These are phyloP conservation scores for Cotoneaster glaucophyllus DNA, from an alignment of 306 rosid genomes.

Conservation along the genomic window DNA sequence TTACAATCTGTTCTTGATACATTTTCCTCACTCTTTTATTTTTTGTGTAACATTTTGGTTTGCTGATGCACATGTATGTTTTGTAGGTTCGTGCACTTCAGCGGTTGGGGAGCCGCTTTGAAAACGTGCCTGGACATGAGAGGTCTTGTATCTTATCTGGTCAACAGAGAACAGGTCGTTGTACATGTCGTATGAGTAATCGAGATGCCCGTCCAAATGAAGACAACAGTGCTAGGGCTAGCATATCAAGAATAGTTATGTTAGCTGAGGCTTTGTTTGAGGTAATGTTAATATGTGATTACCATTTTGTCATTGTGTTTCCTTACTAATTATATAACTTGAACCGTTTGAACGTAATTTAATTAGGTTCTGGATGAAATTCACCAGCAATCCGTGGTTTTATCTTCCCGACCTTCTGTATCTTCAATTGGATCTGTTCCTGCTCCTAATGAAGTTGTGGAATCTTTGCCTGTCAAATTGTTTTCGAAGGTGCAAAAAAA, in stretches of 20 bases:
- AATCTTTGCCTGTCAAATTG: constrained; percentile 84
- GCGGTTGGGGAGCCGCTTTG: constrained; percentile 91
- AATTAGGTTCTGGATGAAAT: constrained; percentile 99
- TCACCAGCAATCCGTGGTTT: constrained; percentile 99
- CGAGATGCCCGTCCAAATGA: constrained; percentile 55
- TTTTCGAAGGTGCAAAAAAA: constrained; percentile 64
- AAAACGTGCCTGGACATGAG: constrained; percentile 90
- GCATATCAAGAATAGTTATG: constrained; percentile 98
- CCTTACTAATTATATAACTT: constrained; percentile 36
- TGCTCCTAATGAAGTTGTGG: constrained; percentile 89
- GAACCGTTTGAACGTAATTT: constrained; percentile 51
- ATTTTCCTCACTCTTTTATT: not conserved
- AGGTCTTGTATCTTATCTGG: constrained; percentile 87
- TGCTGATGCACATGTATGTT: constrained; percentile 4
- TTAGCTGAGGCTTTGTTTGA: constrained; percentile 98
- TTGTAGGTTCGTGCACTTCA: constrained; percentile 98
- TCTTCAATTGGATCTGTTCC: constrained; percentile 97
- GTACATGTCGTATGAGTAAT: constrained; percentile 58
- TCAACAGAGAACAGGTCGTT: constrained; percentile 85
- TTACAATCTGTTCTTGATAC: not conserved
- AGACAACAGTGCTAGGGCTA: constrained; percentile 84
- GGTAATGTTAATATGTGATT: constrained; percentile 41
- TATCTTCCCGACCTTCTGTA: constrained; percentile 87
- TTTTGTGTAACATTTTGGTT: not conserved
- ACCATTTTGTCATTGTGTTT: constrained; percentile 18